These are phyloP conservation scores for Komagataella phaffii DNA, from an alignment of 805 yeast species.

Conservation along the genomic window DNA sequence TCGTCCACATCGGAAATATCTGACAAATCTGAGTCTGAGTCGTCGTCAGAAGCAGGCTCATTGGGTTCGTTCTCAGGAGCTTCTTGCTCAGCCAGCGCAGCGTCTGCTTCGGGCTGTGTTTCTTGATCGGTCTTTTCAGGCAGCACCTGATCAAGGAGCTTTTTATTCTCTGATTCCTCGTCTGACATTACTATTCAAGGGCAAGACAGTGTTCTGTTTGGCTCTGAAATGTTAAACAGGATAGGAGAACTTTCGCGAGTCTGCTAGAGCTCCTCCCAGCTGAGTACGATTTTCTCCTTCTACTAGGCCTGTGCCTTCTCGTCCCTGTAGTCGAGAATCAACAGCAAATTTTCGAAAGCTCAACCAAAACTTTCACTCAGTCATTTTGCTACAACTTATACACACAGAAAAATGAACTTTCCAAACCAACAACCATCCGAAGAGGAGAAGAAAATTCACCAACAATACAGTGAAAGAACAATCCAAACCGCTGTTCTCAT, in stretches of 20 bases:
- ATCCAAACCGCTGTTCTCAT: constrained; percentile 45
- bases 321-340: not conserved
- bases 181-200: not conserved
- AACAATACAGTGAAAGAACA: constrained; percentile 46
- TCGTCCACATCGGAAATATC: constrained; percentile 25
- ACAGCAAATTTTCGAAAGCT: not conserved
- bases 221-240: not conserved
- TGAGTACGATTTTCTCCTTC: not conserved
- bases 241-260: not conserved
- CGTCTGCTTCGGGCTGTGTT: not conserved
- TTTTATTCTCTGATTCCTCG: not conserved
- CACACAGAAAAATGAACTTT: constrained; percentile 17
- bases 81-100: not conserved
- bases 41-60: not conserved
- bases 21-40: constrained; percentile 10
- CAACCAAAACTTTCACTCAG: not conserved
- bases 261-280: not conserved
- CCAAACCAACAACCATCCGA: constrained; percentile 40
- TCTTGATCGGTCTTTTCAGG: not conserved
- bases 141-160: not conserved
- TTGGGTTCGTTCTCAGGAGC: not conserved
- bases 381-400: constrained; percentile 6
- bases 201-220: not conserved
- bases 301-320: not conserved
- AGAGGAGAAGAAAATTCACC: constrained; percentile 55